These are phyloP conservation scores for Hymenochaete sp. DNA, from an alignment of 1,284 basidiomycete genomes.

Conservation along the genomic window DNA sequence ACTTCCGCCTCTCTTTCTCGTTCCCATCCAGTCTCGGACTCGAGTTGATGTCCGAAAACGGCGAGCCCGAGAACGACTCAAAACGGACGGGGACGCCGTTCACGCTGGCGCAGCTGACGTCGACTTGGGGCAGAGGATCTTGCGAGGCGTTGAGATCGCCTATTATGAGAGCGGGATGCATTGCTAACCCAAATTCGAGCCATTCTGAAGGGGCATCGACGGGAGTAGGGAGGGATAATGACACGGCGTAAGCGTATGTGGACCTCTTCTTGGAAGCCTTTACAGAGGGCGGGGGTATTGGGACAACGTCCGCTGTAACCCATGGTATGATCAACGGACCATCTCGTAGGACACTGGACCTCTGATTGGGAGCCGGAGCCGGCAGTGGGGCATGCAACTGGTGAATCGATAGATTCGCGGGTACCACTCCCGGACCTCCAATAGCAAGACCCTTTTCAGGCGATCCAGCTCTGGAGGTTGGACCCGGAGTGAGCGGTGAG, in stretches of 20 bases:
- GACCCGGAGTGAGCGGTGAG: not conserved
- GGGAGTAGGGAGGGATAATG: conserved; percentile 46
- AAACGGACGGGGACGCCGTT: conserved; percentile 56
- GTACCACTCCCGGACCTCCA: conserved; percentile 25
- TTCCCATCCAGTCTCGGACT: not conserved
- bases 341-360: conserved; percentile 31
- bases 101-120: conserved; percentile 50
- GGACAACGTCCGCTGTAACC: conserved; percentile 45
- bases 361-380: no score
- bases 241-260: conserved; percentile 44
- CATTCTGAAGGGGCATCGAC: conserved; percentile 49
- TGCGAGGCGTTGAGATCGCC: not conserved
- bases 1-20: conserved; percentile 32
- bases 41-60: conserved; percentile 38
- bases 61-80: conserved; percentile 38
- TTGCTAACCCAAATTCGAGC: conserved; percentile 70
- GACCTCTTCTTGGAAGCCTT: not conserved
- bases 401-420: no score
- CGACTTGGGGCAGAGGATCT: conserved; percentile 25
- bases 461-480: conserved; percentile 18
- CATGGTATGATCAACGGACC: conserved; percentile 56
- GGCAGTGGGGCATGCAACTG: no score
- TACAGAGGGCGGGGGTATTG: conserved; percentile 29
- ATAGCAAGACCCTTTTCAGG: conserved; percentile 12
- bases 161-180: conserved; percentile 22